Conservation (phyloP, 768 basidiomycete species). For the Royoungia palumana region DNA sequence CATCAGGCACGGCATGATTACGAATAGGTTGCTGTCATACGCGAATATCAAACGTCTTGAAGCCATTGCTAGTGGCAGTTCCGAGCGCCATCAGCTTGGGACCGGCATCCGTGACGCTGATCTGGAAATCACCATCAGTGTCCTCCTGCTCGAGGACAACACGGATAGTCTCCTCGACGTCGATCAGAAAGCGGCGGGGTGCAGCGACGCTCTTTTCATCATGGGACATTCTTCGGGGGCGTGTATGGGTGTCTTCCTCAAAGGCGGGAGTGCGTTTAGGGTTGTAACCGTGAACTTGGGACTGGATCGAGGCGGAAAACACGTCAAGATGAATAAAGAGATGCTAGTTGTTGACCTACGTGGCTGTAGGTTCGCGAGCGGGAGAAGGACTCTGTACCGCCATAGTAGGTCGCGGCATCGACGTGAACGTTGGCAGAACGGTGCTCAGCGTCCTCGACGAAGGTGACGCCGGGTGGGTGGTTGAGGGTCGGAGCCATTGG, state of each 20-base stretch:
- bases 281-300: conserved; percentile 67
- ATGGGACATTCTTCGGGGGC: conserved; percentile 83
- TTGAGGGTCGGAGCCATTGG: conserved; percentile 62
- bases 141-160: conserved; percentile 97
- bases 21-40: conserved; percentile 40
- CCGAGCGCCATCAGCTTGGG: conserved; percentile 96
- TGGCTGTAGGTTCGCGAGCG: conserved; percentile 87
- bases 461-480: conserved; percentile 63
- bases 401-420: conserved; percentile 82
- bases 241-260: conserved; percentile 69
- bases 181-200: conserved; percentile 89
- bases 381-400: conserved; percentile 71
- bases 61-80: conserved; percentile 95
- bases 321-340: conserved; percentile 11
- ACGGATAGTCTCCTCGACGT: conserved; percentile 97
- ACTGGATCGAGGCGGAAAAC: conserved; percentile 39
- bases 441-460: conserved; percentile 58
- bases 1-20: background rate
- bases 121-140: conserved; percentile 95
- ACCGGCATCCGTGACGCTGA: conserved; percentile 93
- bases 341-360: conserved; percentile 42
- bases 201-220: conserved; percentile 82
- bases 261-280: conserved; percentile 71
- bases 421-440: conserved; percentile 53
- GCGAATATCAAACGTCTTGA: conserved; percentile 95